phyloP scores from a whole-genome alignment of 805 yeast genomes.

The Candida multigemmis region DNA sequence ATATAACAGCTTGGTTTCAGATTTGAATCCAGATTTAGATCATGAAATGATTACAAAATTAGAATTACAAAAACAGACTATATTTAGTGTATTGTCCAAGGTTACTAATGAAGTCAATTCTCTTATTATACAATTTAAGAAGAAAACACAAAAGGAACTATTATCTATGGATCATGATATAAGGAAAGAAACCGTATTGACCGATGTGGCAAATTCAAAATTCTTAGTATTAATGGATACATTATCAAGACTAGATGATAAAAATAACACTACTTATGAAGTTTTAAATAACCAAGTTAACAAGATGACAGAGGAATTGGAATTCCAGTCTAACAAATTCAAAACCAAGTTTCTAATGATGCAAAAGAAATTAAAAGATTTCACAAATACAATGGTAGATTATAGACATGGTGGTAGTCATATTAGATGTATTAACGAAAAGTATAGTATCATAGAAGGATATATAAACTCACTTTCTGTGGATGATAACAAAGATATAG shows the following conservation, averaged over 20 bases:
- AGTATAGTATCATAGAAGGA: conserved; percentile 26
- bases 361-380: conserved; percentile 29
- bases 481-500: conserved; percentile 9
- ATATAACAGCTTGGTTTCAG: conserved; percentile 5
- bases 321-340: conserved; percentile 26
- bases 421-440: conserved; percentile 27
- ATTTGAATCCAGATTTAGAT: conserved; percentile 6
- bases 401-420: conserved; percentile 25
- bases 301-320: conserved; percentile 20
- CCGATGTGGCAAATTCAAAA: conserved; percentile 12
- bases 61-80: conserved; percentile 14
- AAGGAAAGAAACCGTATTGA: conserved; percentile 5
- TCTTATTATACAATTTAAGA: conserved; percentile 24
- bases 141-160: conserved; percentile 24
- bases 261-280: conserved; percentile 5
- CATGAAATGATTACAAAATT: conserved; percentile 6
- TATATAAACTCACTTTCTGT: conserved; percentile 20
- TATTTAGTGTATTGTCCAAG: conserved; percentile 18
- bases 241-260: conserved; percentile 22
- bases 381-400: conserved; percentile 21
- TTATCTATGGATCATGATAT: conserved; percentile 29
- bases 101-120: conserved; percentile 23
- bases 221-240: conserved; percentile 31
- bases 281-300: conserved; percentile 23
- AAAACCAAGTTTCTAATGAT: conserved; percentile 23